Percentiles rank a stretch among this genome's conserved stretches.
Evolutionary conservation across 441 rosid genomes (phyloP).

Genomic region (Omphalea diandra): DNA sequence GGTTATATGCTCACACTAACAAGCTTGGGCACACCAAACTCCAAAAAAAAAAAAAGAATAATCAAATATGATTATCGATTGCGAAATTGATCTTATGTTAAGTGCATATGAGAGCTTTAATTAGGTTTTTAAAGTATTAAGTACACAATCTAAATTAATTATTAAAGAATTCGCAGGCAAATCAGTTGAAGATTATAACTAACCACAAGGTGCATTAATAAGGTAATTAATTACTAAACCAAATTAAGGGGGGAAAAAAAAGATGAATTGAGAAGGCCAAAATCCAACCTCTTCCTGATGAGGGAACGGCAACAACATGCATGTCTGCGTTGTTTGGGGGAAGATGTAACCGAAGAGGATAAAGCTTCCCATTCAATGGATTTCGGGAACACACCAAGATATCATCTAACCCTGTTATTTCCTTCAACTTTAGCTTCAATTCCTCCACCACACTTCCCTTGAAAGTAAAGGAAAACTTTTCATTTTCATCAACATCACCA

Average conservation of each 20-base stretch:
- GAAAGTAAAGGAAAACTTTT: constrained; percentile 51
- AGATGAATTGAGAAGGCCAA: too few relatives aligned
- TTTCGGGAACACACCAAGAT: constrained; percentile 71
- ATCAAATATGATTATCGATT: not conserved
- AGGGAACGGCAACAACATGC: constrained; percentile 62
- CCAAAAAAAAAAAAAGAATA: too few relatives aligned
- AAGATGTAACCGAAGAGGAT: constrained; percentile 81
- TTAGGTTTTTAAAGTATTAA: too few relatives aligned
- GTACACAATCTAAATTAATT: too few relatives aligned
- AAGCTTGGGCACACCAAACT: too few relatives aligned
- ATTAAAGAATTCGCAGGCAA: too few relatives aligned
- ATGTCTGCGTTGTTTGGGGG: constrained; percentile 72
- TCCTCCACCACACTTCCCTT: constrained; percentile 70
- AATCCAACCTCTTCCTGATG: constrained; percentile 53
- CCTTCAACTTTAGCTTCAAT: constrained; percentile 54
- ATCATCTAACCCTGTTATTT: constrained; percentile 57
- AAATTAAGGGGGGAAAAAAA: too few relatives aligned
- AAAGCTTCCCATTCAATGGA: constrained; percentile 73
- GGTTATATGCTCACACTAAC: too few relatives aligned
- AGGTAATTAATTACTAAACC: not conserved
- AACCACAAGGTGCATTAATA: too few relatives aligned
- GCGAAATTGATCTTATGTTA: not conserved
- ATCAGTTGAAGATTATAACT: too few relatives aligned
- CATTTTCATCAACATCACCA: constrained; percentile 55
- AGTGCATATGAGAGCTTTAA: too few relatives aligned